These are phyloP conservation scores for Ajuga chamaepitys DNA, from an alignment of 257 asterid species.

Conservation along the genomic window DNA sequence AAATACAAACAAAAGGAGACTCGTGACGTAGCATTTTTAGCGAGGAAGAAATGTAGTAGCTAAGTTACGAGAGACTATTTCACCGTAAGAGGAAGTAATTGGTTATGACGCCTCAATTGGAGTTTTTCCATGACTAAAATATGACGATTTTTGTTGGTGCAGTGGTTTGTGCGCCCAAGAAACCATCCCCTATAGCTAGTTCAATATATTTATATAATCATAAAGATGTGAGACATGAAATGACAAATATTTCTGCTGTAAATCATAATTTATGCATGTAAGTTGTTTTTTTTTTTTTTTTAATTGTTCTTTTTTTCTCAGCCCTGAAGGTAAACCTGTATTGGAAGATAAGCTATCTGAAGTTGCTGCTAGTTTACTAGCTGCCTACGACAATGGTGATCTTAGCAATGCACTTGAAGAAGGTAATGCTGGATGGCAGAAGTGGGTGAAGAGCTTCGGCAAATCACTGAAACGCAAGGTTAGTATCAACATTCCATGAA, in stretches of 20 bases:
- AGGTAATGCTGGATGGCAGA: conserved; percentile 75
- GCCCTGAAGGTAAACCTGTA: conserved; percentile 60
- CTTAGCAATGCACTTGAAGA: conserved; percentile 63
- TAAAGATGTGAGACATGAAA: not conserved
- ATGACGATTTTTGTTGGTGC: not conserved
- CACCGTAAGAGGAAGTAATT: not conserved
- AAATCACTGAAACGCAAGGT: conserved; percentile 91
- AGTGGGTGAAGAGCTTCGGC: conserved; percentile 89
- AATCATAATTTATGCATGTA: not conserved
- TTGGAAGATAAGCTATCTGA: conserved; percentile 69
- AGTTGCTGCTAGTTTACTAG: conserved; percentile 65
- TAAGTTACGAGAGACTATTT: not conserved
- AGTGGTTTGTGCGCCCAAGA: not conserved
- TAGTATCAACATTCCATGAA: conserved; percentile 1
- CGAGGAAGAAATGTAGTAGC: not conserved
- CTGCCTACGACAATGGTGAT: conserved; percentile 77
- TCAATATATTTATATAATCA: not conserved
- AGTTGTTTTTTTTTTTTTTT: not conserved
- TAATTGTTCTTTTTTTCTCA: conserved; percentile 17
- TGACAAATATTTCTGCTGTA: not conserved
- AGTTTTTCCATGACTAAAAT: not conserved
- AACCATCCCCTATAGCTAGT: not conserved
- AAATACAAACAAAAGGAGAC: not conserved
- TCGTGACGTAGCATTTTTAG: not conserved
- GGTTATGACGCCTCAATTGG: not conserved